phyloP scores from a whole-genome alignment of 768 basidiomycete genomes.

The Tephrocybe sp. region DNA sequence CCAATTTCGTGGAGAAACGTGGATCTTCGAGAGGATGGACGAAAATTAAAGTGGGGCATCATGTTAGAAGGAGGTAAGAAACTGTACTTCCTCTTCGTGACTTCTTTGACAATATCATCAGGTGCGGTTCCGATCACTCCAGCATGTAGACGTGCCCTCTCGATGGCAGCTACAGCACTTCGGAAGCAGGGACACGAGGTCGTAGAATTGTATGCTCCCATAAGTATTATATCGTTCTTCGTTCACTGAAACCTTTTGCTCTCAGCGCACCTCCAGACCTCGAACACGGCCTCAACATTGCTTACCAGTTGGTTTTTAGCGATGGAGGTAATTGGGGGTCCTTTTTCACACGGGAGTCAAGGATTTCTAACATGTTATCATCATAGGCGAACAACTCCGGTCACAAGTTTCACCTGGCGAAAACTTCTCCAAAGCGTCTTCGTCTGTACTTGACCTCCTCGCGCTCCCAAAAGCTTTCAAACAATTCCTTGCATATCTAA shows the following conservation, averaged over 20 bases:
- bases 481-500: slow-evolving; percentile 38
- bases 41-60: slow-evolving; percentile 59
- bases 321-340: slow-evolving; percentile 43
- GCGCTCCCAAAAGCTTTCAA: slow-evolving; percentile 38
- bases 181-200: slow-evolving; percentile 61
- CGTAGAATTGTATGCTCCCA: slow-evolving; percentile 52
- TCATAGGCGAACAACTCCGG: slow-evolving; percentile 43
- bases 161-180: slow-evolving; percentile 48
- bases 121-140: slow-evolving; percentile 61
- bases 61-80: slow-evolving; percentile 60
- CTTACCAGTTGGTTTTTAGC: slow-evolving; percentile 52
- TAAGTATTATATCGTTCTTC: neutral
- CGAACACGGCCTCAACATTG: slow-evolving; percentile 45
- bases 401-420: slow-evolving; percentile 30
- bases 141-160: slow-evolving; percentile 57
- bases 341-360: neutral
- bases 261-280: slow-evolving; percentile 43
- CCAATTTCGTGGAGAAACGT: slow-evolving; percentile 49
- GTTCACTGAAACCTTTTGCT: slow-evolving; percentile 1
- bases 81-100: neutral
- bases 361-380: slow-evolving; percentile 1
- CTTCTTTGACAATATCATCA: slow-evolving; percentile 20
- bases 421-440: slow-evolving; percentile 28
- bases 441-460: slow-evolving; percentile 31
- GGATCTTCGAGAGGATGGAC: slow-evolving; percentile 42